These are phyloP conservation scores for Corniculantispora saksenae DNA, from an alignment of 2,329 filamentous ascomycete genomes.

Conservation along the genomic window DNA sequence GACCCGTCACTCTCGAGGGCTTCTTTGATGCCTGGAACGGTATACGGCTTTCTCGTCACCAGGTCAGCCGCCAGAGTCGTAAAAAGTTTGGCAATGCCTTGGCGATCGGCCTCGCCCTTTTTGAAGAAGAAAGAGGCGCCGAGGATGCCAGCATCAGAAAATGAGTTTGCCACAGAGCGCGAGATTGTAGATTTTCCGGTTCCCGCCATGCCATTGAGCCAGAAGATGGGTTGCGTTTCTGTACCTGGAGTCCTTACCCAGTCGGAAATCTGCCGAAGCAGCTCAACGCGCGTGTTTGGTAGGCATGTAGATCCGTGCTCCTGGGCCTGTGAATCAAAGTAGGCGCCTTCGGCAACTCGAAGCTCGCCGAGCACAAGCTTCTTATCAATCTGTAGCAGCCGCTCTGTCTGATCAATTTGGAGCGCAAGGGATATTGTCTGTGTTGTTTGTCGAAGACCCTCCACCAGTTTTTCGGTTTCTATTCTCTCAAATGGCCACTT, in stretches of 20 bases:
- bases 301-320: conserved; percentile 29
- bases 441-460: conserved; percentile 30
- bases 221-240: conserved; percentile 28
- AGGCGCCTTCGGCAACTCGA: conserved; percentile 26
- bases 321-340: conserved; percentile 38
- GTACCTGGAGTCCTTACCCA: conserved; percentile 27
- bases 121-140: conserved; percentile 28
- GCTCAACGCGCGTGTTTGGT: conserved; percentile 27
- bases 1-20: neutral
- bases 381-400: neutral
- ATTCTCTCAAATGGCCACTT: conserved; percentile 15
- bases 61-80: conserved; percentile 39
- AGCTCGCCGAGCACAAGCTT: conserved; percentile 25
- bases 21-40: neutral
- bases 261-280: conserved; percentile 28
- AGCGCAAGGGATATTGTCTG: conserved; percentile 32
- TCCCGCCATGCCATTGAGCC: conserved; percentile 37
- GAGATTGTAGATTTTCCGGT: conserved; percentile 39
- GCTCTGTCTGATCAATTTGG: conserved; percentile 36
- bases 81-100: conserved; percentile 37
- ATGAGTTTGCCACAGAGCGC: conserved; percentile 29
- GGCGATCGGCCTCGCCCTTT: conserved; percentile 38
- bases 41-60: conserved; percentile 27
- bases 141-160: conserved; percentile 12
- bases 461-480: conserved; percentile 22